Evolutionary conservation across 202 grass and related monocot genomes (phyloP).

Genomic region (Sporobolus alterniflorus): DNA sequence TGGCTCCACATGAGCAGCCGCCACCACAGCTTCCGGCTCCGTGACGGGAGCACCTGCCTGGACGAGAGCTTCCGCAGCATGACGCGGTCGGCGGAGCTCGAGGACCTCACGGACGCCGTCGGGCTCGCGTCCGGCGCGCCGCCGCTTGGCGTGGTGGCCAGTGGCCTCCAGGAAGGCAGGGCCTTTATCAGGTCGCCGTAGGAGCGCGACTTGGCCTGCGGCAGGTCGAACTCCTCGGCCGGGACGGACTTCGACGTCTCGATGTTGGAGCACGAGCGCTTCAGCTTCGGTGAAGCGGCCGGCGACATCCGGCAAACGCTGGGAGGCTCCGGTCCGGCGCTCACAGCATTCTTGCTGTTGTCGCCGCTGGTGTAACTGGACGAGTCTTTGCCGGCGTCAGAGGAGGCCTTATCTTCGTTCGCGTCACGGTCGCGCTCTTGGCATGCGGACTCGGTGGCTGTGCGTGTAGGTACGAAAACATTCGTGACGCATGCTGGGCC

Average conservation of each 20-base stretch:
- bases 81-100: constrained; percentile 65
- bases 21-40: constrained; percentile 96
- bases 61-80: constrained; percentile 93
- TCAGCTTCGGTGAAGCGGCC: constrained; percentile 38
- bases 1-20: constrained; percentile 96
- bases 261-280: constrained; percentile 94
- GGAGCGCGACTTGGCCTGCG: constrained; percentile 66
- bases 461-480: not conserved
- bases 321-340: constrained; percentile 17
- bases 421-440: constrained; percentile 44
- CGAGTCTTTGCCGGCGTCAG: constrained; percentile 27
- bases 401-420: constrained; percentile 34
- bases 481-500: not conserved
- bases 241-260: constrained; percentile 64
- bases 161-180: not conserved
- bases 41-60: constrained; percentile 94
- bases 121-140: constrained; percentile 52
- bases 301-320: constrained; percentile 8
- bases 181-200: constrained; percentile 47
- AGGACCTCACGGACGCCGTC: constrained; percentile 67
- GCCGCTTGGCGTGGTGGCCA: not conserved
- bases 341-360: not conserved
- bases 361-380: constrained; percentile 18
- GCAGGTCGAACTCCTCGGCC: constrained; percentile 27
- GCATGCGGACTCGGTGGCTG: constrained; percentile 23